Percentiles rank a stretch among this genome's conserved stretches.
Evolutionary conservation across 352 stramenopile species (phyloP).

Genomic region (Phytophthora tentaculata): DNA sequence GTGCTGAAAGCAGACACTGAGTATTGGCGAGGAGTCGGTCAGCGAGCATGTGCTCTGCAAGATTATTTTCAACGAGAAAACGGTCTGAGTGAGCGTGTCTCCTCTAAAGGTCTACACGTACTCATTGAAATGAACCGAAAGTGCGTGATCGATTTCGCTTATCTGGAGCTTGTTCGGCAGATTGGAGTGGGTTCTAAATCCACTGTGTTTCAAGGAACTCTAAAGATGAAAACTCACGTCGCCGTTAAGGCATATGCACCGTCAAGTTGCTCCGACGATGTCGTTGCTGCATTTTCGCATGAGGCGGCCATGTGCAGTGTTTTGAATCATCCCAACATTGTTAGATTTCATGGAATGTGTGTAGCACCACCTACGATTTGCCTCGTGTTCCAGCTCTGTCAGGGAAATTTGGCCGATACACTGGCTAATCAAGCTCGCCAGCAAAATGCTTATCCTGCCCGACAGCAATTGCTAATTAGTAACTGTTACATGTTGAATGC

Average conservation of each 20-base stretch:
- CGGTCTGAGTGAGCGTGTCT: slow-evolving; percentile 40
- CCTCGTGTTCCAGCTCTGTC: slow-evolving; percentile 48
- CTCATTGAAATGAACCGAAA: slow-evolving; percentile 65
- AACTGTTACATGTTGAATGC: slow-evolving; percentile 56
- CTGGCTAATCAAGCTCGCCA: slow-evolving; percentile 27
- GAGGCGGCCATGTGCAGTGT: slow-evolving; percentile 44
- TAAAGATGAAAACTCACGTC: slow-evolving; percentile 46
- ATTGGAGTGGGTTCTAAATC: slow-evolving; percentile 41
- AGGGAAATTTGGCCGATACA: slow-evolving; percentile 34
- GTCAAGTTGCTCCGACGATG: slow-evolving; percentile 30
- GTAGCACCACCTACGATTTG: slow-evolving; percentile 51
- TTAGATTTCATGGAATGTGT: slow-evolving; percentile 50
- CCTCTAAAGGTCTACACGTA: slow-evolving; percentile 47
- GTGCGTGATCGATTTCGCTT: slow-evolving; percentile 62
- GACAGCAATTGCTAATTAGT: slow-evolving; percentile 45
- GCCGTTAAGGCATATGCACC: slow-evolving; percentile 59
- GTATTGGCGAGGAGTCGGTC: slow-evolving; percentile 53
- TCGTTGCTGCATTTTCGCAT: slow-evolving; percentile 50
- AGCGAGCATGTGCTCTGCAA: slow-evolving; percentile 38
- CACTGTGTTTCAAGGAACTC: slow-evolving; percentile 39
- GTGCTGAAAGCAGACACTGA: slow-evolving; percentile 52
- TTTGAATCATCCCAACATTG: slow-evolving; percentile 51
- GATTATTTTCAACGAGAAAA: slow-evolving; percentile 39
- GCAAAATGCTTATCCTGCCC: slow-evolving; percentile 15
- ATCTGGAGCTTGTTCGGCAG: slow-evolving; percentile 42